Percentiles rank a stretch among this genome's conserved stretches.
Conservation (phyloP, 2,329 filamentous ascomycete genomes). For the Tolypocladium paradoxum region DNA sequence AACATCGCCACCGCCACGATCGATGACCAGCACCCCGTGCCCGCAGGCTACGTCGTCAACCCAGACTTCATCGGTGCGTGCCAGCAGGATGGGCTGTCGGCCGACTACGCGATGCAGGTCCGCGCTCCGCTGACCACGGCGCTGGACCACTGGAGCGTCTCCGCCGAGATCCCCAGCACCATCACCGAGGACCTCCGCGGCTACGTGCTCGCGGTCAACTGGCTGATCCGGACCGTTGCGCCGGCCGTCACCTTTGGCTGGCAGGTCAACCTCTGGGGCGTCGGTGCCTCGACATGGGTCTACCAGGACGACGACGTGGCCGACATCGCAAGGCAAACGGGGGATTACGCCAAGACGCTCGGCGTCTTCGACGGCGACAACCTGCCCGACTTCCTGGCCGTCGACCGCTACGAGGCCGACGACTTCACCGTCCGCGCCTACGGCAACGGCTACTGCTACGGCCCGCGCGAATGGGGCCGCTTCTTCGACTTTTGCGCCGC, state of each 20-base stretch:
- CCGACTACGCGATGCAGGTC: not conserved
- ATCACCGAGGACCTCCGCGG: not conserved
- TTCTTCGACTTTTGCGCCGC: conserved; percentile 2
- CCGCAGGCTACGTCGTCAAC: conserved; percentile 1
- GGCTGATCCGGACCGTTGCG: conserved; percentile 1
- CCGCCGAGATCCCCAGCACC: not conserved
- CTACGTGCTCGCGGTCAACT: conserved; percentile 2
- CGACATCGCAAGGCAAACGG: not conserved
- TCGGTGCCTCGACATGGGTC: not conserved
- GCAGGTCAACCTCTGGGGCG: conserved; percentile 2
- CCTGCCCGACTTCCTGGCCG: conserved; percentile 1
- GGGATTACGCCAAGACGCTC: not conserved
- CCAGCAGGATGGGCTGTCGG: not conserved
- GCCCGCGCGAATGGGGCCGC: conserved; percentile 1
- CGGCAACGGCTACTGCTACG: conserved; percentile 2
- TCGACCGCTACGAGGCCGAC: conserved; percentile 3
- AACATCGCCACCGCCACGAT: not conserved
- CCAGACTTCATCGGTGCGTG: conserved; percentile 1
- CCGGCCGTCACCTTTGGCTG: conserved; percentile 1
- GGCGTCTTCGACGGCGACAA: not conserved
- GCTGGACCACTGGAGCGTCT: not conserved
- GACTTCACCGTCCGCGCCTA: conserved; percentile 1
- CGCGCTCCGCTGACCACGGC: not conserved
- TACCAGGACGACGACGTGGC: not conserved
- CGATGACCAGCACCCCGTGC: not conserved